phyloP scores from a whole-genome alignment of 179 eudicot genomes.

The Heliamphora pulchella region DNA sequence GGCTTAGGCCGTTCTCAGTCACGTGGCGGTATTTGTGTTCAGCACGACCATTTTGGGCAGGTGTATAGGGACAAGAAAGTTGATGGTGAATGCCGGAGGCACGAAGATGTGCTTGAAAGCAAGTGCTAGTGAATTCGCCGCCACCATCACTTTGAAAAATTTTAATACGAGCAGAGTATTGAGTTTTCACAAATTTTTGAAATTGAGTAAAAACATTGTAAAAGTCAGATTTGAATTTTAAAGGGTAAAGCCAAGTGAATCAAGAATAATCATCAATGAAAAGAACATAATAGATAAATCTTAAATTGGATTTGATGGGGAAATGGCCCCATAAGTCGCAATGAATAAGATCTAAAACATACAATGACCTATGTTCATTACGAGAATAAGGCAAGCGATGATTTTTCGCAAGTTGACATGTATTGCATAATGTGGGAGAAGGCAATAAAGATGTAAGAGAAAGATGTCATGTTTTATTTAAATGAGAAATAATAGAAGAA shows the following conservation, averaged over 20 bases:
- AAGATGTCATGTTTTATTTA: constrained; percentile 11
- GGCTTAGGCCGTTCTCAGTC: too few species aligned
- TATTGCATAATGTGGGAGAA: not conserved
- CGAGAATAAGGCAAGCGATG: not conserved
- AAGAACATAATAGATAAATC: constrained; percentile 10
- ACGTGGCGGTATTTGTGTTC: too few species aligned
- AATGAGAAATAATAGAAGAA: not conserved
- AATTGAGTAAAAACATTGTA: not conserved
- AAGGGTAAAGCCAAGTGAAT: not conserved
- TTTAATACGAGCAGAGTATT: not conserved
- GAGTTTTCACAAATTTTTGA: constrained; percentile 1
- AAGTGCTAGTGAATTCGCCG: too few species aligned
- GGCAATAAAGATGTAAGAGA: constrained; percentile 11
- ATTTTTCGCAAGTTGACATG: not conserved
- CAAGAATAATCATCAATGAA: constrained; percentile 11
- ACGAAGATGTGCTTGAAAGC: too few species aligned
- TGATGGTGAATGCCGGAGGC: too few species aligned
- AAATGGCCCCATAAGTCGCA: constrained; percentile 4
- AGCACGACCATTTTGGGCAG: too few species aligned
- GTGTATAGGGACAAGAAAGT: too few species aligned
- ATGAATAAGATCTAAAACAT: not conserved
- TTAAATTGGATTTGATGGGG: not conserved
- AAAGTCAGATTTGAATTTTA: not conserved
- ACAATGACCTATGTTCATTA: not conserved
- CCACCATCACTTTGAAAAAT: constrained; percentile 12